Evolutionary conservation across 495 filamentous ascomycete genomes (phyloP), one percentile per base, ranked within the genome.

Genomic region (Aspergillus conjunctus): DNA sequence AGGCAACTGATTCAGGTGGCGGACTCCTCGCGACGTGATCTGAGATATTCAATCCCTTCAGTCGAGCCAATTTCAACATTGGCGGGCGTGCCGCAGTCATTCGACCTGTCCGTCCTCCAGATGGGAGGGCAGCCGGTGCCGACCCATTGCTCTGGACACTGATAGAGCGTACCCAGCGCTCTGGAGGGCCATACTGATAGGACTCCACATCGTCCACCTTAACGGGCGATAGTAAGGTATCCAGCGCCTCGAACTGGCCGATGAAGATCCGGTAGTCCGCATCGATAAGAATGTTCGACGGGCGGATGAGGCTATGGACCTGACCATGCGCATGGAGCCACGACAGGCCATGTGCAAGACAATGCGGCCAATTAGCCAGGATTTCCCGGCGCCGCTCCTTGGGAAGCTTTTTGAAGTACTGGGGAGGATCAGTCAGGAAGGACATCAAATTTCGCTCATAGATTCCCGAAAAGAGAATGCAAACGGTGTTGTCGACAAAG

Each of bases 111-210:
- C 81, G 77, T 17, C 80, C 78, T 21, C 81, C 81, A 2, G 80
- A 82, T 26, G 75, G 79, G 6, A 79, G 75, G 5, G 65, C 54
- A 9, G 66, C 67, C 12, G 51, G 31, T 1, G 56, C 15, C 22
- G 70, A 51, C 9, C 65, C 62, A 11, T 63, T 68, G 53, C 73
- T 70, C 32, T 79, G 75, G 2, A 78, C 63, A 45, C 65, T 69
- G 3, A 71, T 56, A 9, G 73, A 74, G 39, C 78, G 80, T 11
- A 75, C 65, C 84, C 88, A 90, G 54, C 88, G 82, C 67, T 98
- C 93, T 4, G 93, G 93, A 2, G 93, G 86, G 1, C 88, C 88
- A 66, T 96, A 94, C 62, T 95, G 88, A 75, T 97, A 97, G 34
- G 82, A 81, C 68, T 98, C 93, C 34, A 87, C 87, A 61, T 93